phyloP scores from a whole-genome alignment of 139 green algal species.

The Closterium sp. region DNA sequence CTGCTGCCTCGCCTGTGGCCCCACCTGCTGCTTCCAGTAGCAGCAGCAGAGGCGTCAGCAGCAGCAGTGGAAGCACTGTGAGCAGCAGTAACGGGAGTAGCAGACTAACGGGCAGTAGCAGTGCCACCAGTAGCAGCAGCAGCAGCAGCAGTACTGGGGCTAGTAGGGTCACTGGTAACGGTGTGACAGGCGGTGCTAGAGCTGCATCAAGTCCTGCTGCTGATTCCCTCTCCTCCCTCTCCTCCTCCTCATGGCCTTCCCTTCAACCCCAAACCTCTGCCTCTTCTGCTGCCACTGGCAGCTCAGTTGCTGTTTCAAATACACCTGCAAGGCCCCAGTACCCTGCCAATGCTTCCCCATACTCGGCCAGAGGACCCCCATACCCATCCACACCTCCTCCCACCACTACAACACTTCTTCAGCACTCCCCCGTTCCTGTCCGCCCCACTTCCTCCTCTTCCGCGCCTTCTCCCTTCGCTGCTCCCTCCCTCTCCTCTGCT shows the following conservation, averaged over 20 bases:
- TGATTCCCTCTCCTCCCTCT: no score
- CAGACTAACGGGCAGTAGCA: no score
- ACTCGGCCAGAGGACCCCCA: not conserved
- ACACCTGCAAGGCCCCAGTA: no score
- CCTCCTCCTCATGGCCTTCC: not conserved
- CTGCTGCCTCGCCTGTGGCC: no score
- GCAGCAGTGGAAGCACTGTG: not conserved
- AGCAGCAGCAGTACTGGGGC: not conserved
- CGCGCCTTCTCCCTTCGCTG: not conserved
- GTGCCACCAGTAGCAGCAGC: not conserved
- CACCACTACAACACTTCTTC: not conserved
- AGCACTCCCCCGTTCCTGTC: not conserved
- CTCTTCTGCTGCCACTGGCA: not conserved
- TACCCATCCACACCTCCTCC: not conserved
- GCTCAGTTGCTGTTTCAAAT: no score
- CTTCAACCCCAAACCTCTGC: not conserved
- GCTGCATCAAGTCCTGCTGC: no score
- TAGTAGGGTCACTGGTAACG: not conserved
- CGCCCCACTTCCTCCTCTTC: not conserved
- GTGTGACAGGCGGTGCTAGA: not conserved
- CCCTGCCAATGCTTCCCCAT: not conserved
- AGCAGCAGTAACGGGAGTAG: not conserved
- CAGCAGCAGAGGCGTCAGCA: not conserved
- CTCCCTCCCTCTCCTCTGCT: not conserved
- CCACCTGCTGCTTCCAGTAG: not conserved